These are phyloP conservation scores for Zizania palustris DNA, from an alignment of 202 grass and related monocot species.

Conservation along the genomic window DNA sequence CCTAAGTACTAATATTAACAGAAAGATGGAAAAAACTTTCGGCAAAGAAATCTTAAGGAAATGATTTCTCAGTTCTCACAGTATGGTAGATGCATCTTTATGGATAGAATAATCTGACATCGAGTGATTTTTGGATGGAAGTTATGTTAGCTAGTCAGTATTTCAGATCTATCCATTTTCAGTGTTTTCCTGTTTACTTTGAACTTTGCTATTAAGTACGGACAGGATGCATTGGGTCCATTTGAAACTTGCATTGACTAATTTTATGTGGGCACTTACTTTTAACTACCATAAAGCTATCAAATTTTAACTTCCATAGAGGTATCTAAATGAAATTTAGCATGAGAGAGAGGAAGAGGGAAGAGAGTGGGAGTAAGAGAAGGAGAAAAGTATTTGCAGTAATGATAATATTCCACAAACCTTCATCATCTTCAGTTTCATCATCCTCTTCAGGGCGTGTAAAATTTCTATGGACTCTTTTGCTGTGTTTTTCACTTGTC, in stretches of 20 bases:
- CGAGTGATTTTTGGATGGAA: not conserved
- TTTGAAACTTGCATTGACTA: not conserved
- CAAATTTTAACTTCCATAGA: not conserved
- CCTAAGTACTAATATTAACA: not conserved
- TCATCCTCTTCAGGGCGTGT: conserved; percentile 5
- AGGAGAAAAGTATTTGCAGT: not conserved
- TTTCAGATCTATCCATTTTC: not conserved
- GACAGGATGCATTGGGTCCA: not conserved
- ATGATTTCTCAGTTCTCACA: not conserved
- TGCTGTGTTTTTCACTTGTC: conserved; percentile 49
- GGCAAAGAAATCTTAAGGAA: conserved; percentile 2
- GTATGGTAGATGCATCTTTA: not conserved
- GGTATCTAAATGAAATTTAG: not conserved
- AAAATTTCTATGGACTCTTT: conserved; percentile 57
- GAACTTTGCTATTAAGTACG: not conserved
- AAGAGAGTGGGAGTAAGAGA: not conserved
- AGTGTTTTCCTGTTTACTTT: not conserved
- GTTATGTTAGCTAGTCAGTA: not conserved
- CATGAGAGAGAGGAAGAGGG: not conserved
- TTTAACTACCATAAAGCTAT: not conserved
- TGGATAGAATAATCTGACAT: not conserved
- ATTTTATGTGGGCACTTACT: not conserved
- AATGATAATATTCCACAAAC: conserved; percentile 44
- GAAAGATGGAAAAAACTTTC: not conserved
- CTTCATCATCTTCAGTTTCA: conserved; percentile 44